These are phyloP conservation scores for Neurospora sp. DNA, from an alignment of 495 filamentous ascomycete species.

Conservation along the genomic window DNA sequence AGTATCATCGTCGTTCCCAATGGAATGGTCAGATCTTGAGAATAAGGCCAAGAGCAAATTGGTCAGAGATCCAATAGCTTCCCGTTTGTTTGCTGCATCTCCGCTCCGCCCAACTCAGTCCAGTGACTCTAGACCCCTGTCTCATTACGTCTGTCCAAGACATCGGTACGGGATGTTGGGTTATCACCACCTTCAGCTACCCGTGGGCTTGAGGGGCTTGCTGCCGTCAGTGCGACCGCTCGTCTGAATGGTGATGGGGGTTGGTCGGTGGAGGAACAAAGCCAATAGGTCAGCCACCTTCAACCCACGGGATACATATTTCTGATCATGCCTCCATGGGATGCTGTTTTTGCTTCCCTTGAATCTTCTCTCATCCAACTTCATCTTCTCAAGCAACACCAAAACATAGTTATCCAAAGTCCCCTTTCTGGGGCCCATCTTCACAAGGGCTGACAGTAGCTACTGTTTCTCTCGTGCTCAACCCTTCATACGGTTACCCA, in stretches of 20 bases:
- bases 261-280: not conserved
- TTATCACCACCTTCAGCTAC: not conserved
- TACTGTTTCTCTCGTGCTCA: not conserved
- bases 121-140: constrained; percentile 3
- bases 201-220: not conserved
- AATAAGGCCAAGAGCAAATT: not conserved
- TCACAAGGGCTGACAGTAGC: not conserved
- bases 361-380: not conserved
- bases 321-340: not conserved
- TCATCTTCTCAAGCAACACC: not conserved
- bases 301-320: not conserved
- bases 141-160: constrained; percentile 8
- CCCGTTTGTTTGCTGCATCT: not conserved
- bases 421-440: not conserved
- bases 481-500: not conserved
- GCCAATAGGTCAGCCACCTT: not conserved
- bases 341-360: not conserved
- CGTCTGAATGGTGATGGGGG: not conserved
- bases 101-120: not conserved
- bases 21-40: not conserved
- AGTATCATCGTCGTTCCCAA: not conserved
- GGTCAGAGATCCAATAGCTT: not conserved
- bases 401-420: not conserved
- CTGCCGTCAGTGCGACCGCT: not conserved
- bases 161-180: not conserved